These are phyloP conservation scores for Amanita phalloides DNA, from an alignment of 768 basidiomycete genomes.

Conservation along the genomic window DNA sequence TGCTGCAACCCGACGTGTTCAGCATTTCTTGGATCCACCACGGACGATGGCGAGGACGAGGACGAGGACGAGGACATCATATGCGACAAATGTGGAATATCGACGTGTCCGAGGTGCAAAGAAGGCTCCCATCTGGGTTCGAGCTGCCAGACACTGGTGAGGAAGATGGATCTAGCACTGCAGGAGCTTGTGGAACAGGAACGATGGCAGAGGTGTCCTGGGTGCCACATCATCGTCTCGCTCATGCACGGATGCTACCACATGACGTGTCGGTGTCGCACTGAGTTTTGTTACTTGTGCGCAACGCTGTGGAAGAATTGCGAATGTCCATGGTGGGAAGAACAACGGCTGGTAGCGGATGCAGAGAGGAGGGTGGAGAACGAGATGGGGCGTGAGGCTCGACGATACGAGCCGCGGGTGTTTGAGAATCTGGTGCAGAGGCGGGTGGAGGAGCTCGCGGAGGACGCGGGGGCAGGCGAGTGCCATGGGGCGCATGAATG, in stretches of 20 bases:
- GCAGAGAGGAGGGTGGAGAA: slow-evolving; percentile 3
- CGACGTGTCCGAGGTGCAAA: slow-evolving; percentile 27
- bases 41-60: not conserved
- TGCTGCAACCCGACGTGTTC: slow-evolving; percentile 12
- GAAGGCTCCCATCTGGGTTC: slow-evolving; percentile 27
- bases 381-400: not conserved
- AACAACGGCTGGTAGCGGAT: slow-evolving; percentile 14
- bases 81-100: not conserved
- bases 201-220: slow-evolving; percentile 56
- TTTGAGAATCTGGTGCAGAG: not conserved
- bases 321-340: slow-evolving; percentile 55
- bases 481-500: not conserved
- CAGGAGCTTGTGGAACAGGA: slow-evolving; percentile 31
- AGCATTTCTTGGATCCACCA: not conserved
- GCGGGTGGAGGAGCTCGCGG: not conserved
- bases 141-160: slow-evolving; percentile 13
- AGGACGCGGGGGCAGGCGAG: not conserved
- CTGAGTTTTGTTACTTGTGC: slow-evolving; percentile 59
- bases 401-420: not conserved
- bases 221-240: slow-evolving; percentile 47
- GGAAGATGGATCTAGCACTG: slow-evolving; percentile 21
- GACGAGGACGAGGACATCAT: slow-evolving; percentile 3
- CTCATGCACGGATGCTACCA: slow-evolving; percentile 50
- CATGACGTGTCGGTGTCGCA: slow-evolving; percentile 51
- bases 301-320: slow-evolving; percentile 54